A percentile compares a stretch with the other conserved stretches of the same genome.
Evolutionary conservation across 2,329 filamentous ascomycete species (phyloP).

Genomic region (Hymenoscyphus scutula): DNA sequence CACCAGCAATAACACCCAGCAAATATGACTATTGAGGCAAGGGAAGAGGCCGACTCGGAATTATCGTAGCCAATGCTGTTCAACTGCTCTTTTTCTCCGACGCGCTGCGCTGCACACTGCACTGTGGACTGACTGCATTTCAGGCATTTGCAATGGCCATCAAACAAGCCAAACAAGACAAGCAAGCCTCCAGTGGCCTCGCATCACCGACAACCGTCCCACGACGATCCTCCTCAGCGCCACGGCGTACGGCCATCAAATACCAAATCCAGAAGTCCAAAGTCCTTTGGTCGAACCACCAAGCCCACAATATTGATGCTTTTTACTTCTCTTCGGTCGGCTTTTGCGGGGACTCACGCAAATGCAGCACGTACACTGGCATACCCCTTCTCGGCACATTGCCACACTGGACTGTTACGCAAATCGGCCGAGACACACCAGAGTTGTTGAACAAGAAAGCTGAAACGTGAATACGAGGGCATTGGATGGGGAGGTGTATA

Average conservation of each 20-base stretch:
- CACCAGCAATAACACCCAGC: slow-evolving; percentile 8
- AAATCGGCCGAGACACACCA: slow-evolving; percentile 7
- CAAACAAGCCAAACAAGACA: not conserved
- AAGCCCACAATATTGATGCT: slow-evolving; percentile 5
- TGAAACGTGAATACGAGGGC: not conserved
- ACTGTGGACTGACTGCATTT: not conserved
- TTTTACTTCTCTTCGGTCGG: not conserved
- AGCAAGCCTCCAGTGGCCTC: not conserved
- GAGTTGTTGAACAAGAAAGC: slow-evolving; percentile 1
- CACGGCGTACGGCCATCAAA: not conserved
- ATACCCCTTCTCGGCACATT: not conserved
- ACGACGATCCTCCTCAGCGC: slow-evolving; percentile 2
- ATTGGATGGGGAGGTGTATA: slow-evolving; percentile 1
- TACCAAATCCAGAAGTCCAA: not conserved
- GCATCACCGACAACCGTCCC: not conserved
- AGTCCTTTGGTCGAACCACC: not conserved
- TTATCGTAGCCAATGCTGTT: not conserved
- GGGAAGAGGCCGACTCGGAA: not conserved
- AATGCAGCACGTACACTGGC: not conserved
- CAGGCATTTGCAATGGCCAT: not conserved
- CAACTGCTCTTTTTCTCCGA: not conserved
- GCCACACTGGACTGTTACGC: not conserved
- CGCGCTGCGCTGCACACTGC: not conserved
- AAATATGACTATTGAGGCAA: slow-evolving; percentile 9
- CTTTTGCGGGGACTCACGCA: not conserved